Evolutionary conservation across 2,329 filamentous ascomycete genomes (phyloP), one percentile per base, ranked within the genome.

Genomic region (Diplodia sapinea): DNA sequence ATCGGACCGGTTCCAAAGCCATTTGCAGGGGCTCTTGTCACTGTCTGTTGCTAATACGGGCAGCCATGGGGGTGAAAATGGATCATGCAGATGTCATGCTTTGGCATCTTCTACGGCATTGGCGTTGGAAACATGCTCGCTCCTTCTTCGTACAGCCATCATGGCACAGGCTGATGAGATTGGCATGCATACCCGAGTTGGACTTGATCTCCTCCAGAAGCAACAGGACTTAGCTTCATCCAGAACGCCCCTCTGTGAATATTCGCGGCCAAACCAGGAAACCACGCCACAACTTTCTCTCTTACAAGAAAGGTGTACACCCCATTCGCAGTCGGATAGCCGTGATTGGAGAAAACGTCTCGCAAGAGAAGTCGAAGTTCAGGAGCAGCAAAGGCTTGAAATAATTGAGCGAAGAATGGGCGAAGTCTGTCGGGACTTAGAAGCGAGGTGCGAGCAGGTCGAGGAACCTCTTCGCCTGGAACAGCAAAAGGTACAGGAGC

Each of bases 401-500:
- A 76, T 75, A 1, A 75, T 88, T 9, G 74, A 85, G 33, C 77
- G 79, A 11, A 79, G 83, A 23, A 82, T 88, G 17, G 79, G 82
- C 17, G 80, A 84, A 40, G 82, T 85, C 13, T 88, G 86, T 71
- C 79, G 81, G 29, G 85, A 87, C 67, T 77, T 89, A 1, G 87
- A 89, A 71, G 76, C 76, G 11, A 82, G 87, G 8, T 89, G 87
- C 71, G 80, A 83, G 40, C 81, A 81, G 38, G 79, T 85, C 2
- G 87, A 89, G 74, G 79, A 79, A 59, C 87, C 87, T 6, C 76
- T 88, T 13, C 79, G 80, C 4, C 75, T 77, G 17, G 84, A 84
- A 70, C 75, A 78, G 66, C 73, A 75, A 17, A 79, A 74, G 62
- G 76, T 73, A n/a, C 66, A 71, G 51, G 71, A 74, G 26, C 71